Conservation (phyloP, 2,329 filamentous ascomycete genomes). For the Neofusicoccum laricinum region DNA sequence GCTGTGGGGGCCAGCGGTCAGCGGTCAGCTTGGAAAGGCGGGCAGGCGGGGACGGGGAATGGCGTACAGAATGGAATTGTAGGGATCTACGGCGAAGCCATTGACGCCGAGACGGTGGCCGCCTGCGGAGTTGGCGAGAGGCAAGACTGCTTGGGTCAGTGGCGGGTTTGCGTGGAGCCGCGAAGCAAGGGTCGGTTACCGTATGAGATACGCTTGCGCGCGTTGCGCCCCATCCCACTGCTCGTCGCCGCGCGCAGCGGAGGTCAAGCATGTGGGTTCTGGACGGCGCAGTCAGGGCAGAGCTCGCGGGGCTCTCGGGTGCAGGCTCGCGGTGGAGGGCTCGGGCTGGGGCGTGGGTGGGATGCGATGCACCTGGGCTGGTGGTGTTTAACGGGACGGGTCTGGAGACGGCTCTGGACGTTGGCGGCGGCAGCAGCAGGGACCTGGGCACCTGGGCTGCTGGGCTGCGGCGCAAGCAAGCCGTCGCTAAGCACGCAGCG, state of each 20-base stretch:
- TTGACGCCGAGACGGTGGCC: slow-evolving; percentile 94
- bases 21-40: slow-evolving; percentile 11
- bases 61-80: slow-evolving; percentile 80
- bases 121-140: slow-evolving; percentile 69
- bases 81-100: slow-evolving; percentile 81
- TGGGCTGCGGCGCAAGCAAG: slow-evolving; percentile 9
- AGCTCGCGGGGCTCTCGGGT: not conserved
- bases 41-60: slow-evolving; percentile 8
- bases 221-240: slow-evolving; percentile 48
- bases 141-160: slow-evolving; percentile 55
- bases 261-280: not conserved
- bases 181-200: slow-evolving; percentile 34
- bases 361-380: not conserved
- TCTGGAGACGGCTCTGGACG: no score
- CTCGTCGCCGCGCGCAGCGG: slow-evolving; percentile 7
- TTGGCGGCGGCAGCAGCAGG: no score
- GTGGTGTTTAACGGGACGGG: not conserved
- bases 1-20: slow-evolving; percentile 52
- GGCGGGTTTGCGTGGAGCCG: slow-evolving; percentile 13
- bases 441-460: not conserved
- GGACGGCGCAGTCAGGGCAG: not conserved
- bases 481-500: slow-evolving; percentile 10
- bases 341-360: not conserved
- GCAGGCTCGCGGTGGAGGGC: not conserved
- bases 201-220: slow-evolving; percentile 54